Evolutionary conservation across 1,139 yeast genomes (phyloP).

Genomic region (Hansenula lynferdii): DNA sequence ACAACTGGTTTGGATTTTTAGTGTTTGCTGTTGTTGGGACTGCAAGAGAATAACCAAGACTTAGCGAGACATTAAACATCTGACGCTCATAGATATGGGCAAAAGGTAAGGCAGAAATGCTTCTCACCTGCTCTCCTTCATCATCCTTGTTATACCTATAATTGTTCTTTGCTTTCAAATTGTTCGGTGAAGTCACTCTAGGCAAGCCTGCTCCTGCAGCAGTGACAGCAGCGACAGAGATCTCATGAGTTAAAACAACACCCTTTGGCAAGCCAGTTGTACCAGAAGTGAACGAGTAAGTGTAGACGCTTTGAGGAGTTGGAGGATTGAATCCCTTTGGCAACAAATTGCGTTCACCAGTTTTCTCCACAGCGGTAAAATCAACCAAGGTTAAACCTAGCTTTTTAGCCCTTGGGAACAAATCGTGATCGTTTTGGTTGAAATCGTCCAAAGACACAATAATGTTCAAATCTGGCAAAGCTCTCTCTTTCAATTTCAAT

Average conservation of each 20-base stretch:
- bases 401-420: conserved; percentile 19
- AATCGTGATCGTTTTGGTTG: conserved; percentile 21
- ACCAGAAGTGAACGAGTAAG: conserved; percentile 44
- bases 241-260: conserved; percentile 31
- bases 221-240: conserved; percentile 28
- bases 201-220: conserved; percentile 7
- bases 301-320: conserved; percentile 41
- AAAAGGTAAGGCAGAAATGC: conserved; percentile 35
- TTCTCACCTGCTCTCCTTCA: conserved; percentile 13
- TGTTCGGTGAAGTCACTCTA: conserved; percentile 12
- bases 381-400: conserved; percentile 34
- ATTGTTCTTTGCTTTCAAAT: conserved; percentile 2
- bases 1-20: conserved; percentile 26
- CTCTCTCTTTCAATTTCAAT: conserved; percentile 28
- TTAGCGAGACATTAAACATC: conserved; percentile 12
- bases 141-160: conserved; percentile 14
- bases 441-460: conserved; percentile 44
- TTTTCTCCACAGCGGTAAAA: conserved; percentile 39
- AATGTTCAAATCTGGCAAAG: conserved; percentile 29
- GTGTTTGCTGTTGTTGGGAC: conserved; percentile 29
- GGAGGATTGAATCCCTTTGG: conserved; percentile 40
- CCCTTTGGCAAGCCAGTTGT: conserved; percentile 39
- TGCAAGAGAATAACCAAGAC: conserved; percentile 28
- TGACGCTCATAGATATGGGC: conserved; percentile 44
- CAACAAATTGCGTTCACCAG: conserved; percentile 43